These are phyloP conservation scores for Colletotrichum agaves DNA, from an alignment of 2,329 filamentous ascomycete species.

Conservation along the genomic window DNA sequence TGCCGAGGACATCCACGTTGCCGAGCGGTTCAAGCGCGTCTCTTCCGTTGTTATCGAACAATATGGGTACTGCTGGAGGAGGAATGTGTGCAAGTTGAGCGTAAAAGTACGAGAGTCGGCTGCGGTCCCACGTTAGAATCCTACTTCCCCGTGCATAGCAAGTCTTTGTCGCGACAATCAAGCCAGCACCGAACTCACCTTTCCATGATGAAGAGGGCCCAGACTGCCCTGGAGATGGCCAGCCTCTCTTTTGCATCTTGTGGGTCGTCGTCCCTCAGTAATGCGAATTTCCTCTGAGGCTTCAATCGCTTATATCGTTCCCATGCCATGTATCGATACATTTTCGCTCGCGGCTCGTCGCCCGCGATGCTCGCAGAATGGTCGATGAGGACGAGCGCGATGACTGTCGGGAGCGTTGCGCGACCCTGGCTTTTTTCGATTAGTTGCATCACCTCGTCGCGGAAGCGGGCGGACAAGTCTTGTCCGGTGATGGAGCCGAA, in stretches of 20 bases:
- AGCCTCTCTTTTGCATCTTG: constrained; percentile 13
- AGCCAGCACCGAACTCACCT: constrained; percentile 5
- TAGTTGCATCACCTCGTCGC: constrained; percentile 31
- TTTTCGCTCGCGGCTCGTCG: constrained; percentile 28
- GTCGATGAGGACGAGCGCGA: constrained; percentile 28
- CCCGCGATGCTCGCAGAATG: constrained; percentile 26
- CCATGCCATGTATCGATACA: constrained; percentile 35
- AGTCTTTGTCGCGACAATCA: no score
- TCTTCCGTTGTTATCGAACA: constrained; percentile 23
- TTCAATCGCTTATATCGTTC: constrained; percentile 32
- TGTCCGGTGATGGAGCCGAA: constrained; percentile 27
- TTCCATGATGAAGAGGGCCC: constrained; percentile 33
- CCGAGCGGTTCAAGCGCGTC: constrained; percentile 17
- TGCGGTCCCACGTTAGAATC: not conserved
- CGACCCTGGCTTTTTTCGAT: constrained; percentile 32
- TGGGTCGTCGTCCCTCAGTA: constrained; percentile 5
- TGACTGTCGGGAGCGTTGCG: constrained; percentile 26
- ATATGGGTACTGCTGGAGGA: constrained; percentile 20
- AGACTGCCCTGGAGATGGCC: constrained; percentile 18
- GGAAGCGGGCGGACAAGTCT: constrained; percentile 16
- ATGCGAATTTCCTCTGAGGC: constrained; percentile 18
- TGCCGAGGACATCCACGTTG: constrained; percentile 29
- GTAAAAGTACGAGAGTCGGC: constrained; percentile 34
- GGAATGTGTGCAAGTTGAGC: constrained; percentile 16
- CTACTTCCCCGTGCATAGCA: no score